phyloP scores from a whole-genome alignment of 208 protist species.

The Crithidia fasciculata region DNA sequence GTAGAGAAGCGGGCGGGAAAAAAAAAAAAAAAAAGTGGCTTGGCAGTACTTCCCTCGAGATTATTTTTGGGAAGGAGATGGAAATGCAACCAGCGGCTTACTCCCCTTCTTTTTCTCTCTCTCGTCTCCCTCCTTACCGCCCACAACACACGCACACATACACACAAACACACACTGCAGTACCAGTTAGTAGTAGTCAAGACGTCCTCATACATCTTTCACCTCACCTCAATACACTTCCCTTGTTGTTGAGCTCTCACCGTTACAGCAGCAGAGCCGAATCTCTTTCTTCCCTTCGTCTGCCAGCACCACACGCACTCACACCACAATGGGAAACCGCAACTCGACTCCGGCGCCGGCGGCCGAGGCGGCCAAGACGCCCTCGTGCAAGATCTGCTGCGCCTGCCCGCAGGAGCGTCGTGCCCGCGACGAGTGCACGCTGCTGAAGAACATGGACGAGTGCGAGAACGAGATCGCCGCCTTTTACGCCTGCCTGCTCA shows the following conservation, averaged over 20 bases:
- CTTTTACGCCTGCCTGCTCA: constrained; percentile 80
- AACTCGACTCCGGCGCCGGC: constrained; percentile 9
- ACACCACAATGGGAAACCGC: constrained; percentile 1
- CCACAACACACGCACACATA: constrained; percentile 1
- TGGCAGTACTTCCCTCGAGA: background rate
- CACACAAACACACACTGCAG: background rate
- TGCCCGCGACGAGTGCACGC: constrained; percentile 76
- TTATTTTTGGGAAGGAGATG: background rate
- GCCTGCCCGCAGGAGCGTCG: constrained; percentile 79
- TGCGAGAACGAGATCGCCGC: constrained; percentile 64
- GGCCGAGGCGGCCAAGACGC: constrained; percentile 29
- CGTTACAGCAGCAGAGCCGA: too few species aligned
- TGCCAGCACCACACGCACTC: background rate
- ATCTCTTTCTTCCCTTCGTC: too few species aligned
- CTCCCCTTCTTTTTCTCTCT: background rate
- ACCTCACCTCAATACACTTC: background rate
- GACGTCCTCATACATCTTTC: background rate
- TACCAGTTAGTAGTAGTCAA: too few species aligned
- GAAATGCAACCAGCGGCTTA: too few species aligned
- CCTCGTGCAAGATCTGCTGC: constrained; percentile 88
- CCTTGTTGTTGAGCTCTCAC: too few species aligned
- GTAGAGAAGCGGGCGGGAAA: too few species aligned
- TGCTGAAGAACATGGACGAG: constrained; percentile 70
- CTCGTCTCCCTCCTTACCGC: constrained; percentile 1
- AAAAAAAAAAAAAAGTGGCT: constrained; percentile 6